These are phyloP conservation scores for Sphenostylis stenocarpa DNA, from an alignment of 306 rosid species.

Conservation along the genomic window DNA sequence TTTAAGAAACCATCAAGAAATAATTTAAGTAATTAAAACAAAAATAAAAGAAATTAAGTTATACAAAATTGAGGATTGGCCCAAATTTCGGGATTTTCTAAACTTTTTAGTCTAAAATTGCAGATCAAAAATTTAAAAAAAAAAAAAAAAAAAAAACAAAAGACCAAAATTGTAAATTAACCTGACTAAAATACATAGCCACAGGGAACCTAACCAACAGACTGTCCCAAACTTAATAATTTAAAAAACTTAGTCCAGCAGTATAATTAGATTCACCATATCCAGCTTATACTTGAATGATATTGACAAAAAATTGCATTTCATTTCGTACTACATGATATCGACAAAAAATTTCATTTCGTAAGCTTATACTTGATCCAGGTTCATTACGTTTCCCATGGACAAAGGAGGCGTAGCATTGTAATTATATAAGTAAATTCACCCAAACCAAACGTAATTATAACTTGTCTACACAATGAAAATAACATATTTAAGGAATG, in stretches of 20 bases:
- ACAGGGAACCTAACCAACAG: neutral
- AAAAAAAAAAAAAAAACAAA: too few species aligned
- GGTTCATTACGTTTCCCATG: constrained; percentile 12
- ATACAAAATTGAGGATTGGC: too few species aligned
- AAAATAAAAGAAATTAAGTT: too few species aligned
- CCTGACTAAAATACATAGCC: neutral
- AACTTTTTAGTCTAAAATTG: too few species aligned
- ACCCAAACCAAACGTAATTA: neutral
- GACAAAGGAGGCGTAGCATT: neutral
- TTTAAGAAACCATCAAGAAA: too few species aligned
- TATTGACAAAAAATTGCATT: neutral
- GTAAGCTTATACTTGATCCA: neutral
- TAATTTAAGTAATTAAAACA: too few species aligned
- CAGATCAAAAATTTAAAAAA: too few species aligned
- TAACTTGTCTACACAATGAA: constrained; percentile 4
- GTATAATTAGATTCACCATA: neutral
- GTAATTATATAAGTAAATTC: constrained; percentile 23
- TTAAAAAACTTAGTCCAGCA: constrained; percentile 1
- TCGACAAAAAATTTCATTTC: neutral
- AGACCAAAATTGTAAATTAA: too few species aligned
- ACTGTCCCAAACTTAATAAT: neutral
- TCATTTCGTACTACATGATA: neutral
- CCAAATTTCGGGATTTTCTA: too few species aligned
- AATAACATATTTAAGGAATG: constrained; percentile 5
- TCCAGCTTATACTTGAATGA: neutral